Percentiles rank a stretch among this genome's conserved stretches.
phyloP scores from a whole-genome alignment of 1,284 basidiomycete genomes.

The Stygiomarasmius scandens region DNA sequence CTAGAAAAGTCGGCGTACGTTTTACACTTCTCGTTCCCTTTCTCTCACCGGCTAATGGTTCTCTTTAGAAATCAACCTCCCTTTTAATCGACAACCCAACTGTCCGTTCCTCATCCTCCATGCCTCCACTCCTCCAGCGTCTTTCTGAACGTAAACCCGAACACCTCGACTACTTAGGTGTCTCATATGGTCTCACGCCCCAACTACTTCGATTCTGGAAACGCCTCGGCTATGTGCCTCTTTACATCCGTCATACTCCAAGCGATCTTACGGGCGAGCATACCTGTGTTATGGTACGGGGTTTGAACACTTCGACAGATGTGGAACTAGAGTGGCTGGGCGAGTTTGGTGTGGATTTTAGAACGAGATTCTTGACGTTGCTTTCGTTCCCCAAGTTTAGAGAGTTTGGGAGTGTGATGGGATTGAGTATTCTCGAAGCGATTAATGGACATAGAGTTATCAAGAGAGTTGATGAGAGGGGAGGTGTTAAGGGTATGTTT shows the following conservation, averaged over 20 bases:
- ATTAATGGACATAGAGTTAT: conserved; percentile 60
- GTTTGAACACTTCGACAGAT: conserved; percentile 71
- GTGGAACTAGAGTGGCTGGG: conserved; percentile 79
- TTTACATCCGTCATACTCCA: conserved; percentile 92
- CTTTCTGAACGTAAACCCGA: conserved; percentile 92
- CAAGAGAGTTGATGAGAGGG: conserved; percentile 50
- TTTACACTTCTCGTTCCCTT: background rate
- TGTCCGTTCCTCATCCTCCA: conserved; percentile 74
- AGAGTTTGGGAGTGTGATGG: conserved; percentile 87
- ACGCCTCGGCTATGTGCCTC: conserved; percentile 85
- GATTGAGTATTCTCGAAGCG: conserved; percentile 89
- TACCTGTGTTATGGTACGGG: conserved; percentile 90
- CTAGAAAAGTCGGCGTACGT: background rate
- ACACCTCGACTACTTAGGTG: conserved; percentile 91
- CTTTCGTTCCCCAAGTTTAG: conserved; percentile 91
- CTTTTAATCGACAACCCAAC: conserved; percentile 78
- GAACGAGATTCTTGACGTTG: conserved; percentile 86
- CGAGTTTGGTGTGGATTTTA: conserved; percentile 93
- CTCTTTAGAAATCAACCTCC: conserved; percentile 32
- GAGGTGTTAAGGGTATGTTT: conserved; percentile 43
- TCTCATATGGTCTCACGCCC: conserved; percentile 93
- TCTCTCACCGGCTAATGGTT: background rate
- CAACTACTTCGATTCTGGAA: conserved; percentile 92
- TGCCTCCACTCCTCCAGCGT: conserved; percentile 94
- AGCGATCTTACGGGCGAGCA: conserved; percentile 98